phyloP scores from a whole-genome alignment of 2,329 filamentous ascomycete genomes.

The Ophiostoma himal-ulmi region DNA sequence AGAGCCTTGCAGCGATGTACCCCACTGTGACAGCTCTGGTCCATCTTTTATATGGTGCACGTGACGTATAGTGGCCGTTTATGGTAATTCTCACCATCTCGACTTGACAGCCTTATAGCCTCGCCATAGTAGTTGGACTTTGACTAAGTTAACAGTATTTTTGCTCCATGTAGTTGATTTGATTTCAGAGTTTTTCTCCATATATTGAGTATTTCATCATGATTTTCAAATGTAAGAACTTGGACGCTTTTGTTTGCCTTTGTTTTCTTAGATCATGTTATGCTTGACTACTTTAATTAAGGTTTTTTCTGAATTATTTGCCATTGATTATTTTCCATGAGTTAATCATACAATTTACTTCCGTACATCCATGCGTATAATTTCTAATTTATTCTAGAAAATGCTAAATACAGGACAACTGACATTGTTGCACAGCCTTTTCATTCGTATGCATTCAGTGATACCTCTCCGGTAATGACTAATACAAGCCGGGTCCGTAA shows the following conservation, averaged over 20 bases:
- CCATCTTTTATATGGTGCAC: slow-evolving; percentile 1
- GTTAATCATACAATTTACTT: too few species aligned
- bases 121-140: not conserved
- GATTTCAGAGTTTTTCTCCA: not conserved
- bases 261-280: too few species aligned
- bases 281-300: too few species aligned
- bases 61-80: slow-evolving; percentile 12
- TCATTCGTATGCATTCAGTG: not conserved
- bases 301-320: too few species aligned
- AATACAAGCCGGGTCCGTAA: not conserved
- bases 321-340: too few species aligned
- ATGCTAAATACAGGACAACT: too few species aligned
- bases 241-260: too few species aligned
- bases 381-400: too few species aligned
- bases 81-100: not conserved
- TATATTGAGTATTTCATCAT: too few species aligned
- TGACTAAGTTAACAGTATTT: not conserved
- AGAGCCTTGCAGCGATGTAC: slow-evolving; percentile 16
- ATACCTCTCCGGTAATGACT: not conserved
- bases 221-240: too few species aligned
- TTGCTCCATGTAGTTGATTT: not conserved
- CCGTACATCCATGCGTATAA: too few species aligned
- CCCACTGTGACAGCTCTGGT: slow-evolving; percentile 9
- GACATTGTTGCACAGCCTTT: not conserved
- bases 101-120: slow-evolving; percentile 12